These are phyloP conservation scores for Benincasa hispida DNA, from an alignment of 306 rosid genomes.

Conservation along the genomic window DNA sequence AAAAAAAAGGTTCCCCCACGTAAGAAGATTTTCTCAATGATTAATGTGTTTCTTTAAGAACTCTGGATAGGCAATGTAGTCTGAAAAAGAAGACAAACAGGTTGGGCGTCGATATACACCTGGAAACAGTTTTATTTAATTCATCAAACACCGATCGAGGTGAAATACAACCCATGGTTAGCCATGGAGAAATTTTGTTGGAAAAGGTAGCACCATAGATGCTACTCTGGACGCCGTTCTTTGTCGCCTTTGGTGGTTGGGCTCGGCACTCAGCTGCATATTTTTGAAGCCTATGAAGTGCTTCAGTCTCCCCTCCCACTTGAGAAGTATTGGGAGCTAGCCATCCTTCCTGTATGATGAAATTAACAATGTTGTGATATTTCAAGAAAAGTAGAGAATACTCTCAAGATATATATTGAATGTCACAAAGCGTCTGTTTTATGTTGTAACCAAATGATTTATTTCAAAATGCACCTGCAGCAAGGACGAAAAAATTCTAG, in stretches of 20 bases:
- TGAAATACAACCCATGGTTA: slow-evolving; percentile 91
- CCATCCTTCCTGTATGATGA: slow-evolving; percentile 54
- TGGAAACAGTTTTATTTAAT: slow-evolving; percentile 57
- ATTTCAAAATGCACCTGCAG: background rate
- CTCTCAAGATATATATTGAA: background rate
- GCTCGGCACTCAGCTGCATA: slow-evolving; percentile 81
- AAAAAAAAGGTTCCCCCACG: slow-evolving; percentile 31
- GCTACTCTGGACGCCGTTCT: slow-evolving; percentile 44
- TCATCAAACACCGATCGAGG: slow-evolving; percentile 81
- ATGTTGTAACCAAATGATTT: background rate
- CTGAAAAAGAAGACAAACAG: background rate
- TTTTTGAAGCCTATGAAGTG: slow-evolving; percentile 57
- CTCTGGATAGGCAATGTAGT: background rate
- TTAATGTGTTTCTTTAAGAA: slow-evolving; percentile 7
- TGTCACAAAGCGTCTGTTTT: background rate
- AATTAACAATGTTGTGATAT: slow-evolving; percentile 14
- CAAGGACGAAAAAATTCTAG: background rate
- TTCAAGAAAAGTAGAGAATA: background rate
- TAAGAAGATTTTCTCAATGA: slow-evolving; percentile 3
- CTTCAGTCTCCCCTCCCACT: slow-evolving; percentile 95
- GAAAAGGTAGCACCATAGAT: slow-evolving; percentile 91
- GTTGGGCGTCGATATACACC: slow-evolving; percentile 29
- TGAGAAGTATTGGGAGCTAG: slow-evolving; percentile 38
- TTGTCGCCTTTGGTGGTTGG: slow-evolving; percentile 51
- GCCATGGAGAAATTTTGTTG: slow-evolving; percentile 96